Percentiles rank a stretch among this genome's conserved stretches.
These are phyloP conservation scores for Artemisia argyi DNA, from an alignment of 129 eudicot species.

Conservation along the genomic window DNA sequence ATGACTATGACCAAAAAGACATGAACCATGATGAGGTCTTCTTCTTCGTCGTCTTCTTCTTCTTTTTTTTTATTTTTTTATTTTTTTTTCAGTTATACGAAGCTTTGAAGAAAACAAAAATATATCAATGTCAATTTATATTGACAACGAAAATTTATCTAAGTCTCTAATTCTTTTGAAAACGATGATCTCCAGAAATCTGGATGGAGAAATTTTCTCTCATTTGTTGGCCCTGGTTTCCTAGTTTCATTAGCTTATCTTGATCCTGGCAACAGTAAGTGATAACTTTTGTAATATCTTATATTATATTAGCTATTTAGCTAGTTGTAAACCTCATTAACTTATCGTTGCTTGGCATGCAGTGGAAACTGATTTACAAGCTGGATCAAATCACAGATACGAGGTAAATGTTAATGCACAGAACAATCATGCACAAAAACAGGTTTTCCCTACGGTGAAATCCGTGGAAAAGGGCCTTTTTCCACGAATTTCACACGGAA, in stretches of 20 bases:
- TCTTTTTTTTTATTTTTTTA: not conserved
- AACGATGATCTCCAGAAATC: constrained; percentile 31
- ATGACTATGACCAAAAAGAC: constrained; percentile 31
- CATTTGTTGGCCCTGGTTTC: constrained; percentile 64
- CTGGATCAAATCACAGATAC: constrained; percentile 62
- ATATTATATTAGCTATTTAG: no score
- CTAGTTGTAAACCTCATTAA: not conserved
- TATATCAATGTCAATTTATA: not conserved
- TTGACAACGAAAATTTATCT: no score
- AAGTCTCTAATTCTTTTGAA: not conserved
- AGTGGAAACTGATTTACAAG: constrained; percentile 81
- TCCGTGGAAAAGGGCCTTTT: no score
- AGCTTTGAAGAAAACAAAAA: not conserved
- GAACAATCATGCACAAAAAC: not conserved
- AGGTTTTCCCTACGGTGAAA: no score
- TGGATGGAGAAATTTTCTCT: constrained; percentile 50
- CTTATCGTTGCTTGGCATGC: not conserved
- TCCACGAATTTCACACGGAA: no score
- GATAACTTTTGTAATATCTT: not conserved
- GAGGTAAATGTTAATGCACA: constrained; percentile 38
- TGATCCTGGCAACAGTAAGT: constrained; percentile 64
- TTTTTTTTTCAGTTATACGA: no score
- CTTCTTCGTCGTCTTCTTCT: not conserved
- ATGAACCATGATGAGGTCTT: constrained; percentile 35
- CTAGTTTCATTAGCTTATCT: constrained; percentile 64